phyloP scores from a whole-genome alignment of 2,329 filamentous ascomycete genomes.

The Hypomyces perniciosus region DNA sequence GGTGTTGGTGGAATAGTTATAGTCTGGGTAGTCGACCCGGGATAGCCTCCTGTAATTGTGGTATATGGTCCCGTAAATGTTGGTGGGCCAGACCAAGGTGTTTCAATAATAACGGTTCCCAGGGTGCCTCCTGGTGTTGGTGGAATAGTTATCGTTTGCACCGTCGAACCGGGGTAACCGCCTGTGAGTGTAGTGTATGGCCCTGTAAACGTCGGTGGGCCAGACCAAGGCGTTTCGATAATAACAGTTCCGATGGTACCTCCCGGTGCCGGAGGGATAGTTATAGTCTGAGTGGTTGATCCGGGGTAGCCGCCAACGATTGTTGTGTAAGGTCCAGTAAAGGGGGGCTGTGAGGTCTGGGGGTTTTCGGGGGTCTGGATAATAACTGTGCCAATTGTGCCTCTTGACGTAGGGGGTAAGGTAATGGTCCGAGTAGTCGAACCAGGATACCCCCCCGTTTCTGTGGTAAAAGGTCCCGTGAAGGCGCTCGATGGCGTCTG shows the following conservation, averaged over 20 bases:
- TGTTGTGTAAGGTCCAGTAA: constrained; percentile 17
- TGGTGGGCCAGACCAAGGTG: neutral
- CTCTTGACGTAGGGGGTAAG: neutral
- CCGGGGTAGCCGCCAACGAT: constrained; percentile 15
- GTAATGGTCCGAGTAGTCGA: neutral
- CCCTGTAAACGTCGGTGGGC: neutral
- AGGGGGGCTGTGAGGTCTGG: neutral
- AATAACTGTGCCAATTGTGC: constrained; percentile 13
- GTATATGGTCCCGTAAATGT: neutral
- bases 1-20: neutral
- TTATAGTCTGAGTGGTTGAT: constrained; percentile 10
- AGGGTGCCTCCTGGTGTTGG: neutral
- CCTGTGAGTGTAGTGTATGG: constrained; percentile 3
- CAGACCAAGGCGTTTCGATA: neutral
- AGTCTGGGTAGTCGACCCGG: neutral
- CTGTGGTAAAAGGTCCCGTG: neutral
- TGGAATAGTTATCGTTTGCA: neutral
- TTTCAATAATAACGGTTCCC: neutral
- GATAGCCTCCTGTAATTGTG: neutral
- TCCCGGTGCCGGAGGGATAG: constrained; percentile 8
- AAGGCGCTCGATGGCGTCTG: neutral
- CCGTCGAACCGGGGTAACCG: neutral
- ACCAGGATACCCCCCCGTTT: neutral
- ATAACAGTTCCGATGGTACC: neutral
- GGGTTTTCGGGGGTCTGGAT: constrained; percentile 10